Evolutionary conservation across 176 grass and related monocot species (phyloP).

Genomic region (Triticum timopheevii): DNA sequence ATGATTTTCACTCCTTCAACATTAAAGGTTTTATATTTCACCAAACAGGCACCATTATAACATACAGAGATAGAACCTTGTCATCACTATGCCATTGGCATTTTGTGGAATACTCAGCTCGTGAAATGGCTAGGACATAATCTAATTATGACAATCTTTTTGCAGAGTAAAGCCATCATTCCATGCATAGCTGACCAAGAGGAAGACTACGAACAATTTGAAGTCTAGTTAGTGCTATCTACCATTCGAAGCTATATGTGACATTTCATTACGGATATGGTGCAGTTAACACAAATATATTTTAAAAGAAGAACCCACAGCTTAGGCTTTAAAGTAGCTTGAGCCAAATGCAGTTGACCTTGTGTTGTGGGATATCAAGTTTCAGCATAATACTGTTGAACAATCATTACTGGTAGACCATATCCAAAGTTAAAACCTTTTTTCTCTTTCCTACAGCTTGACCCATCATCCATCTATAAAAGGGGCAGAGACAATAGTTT

Average conservation of each 20-base stretch:
- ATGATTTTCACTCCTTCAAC: conserved; percentile 9
- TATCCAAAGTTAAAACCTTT: conserved; percentile 39
- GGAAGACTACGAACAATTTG: conserved; percentile 16
- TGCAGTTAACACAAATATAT: background rate
- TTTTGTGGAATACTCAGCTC: background rate
- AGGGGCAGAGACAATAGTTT: conserved; percentile 34
- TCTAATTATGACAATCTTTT: background rate
- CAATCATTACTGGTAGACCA: conserved; percentile 61
- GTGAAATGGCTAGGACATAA: background rate
- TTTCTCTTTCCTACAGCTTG: conserved; percentile 21
- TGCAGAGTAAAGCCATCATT: background rate
- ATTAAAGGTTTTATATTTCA: conserved; percentile 12
- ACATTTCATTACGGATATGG: background rate
- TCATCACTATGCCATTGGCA: background rate
- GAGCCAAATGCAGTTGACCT: conserved; percentile 66
- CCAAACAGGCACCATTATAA: conserved; percentile 16
- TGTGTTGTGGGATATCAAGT: conserved; percentile 35
- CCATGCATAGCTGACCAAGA: background rate
- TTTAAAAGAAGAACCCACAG: conserved; percentile 13
- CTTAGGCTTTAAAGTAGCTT: conserved; percentile 38
- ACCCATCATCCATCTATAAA: conserved; percentile 50
- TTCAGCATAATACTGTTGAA: conserved; percentile 44
- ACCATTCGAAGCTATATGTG: background rate
- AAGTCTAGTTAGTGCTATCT: background rate
- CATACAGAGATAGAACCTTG: background rate